These are phyloP conservation scores for Penicillium nordicum DNA, from an alignment of 2,329 filamentous ascomycete species.

Conservation along the genomic window DNA sequence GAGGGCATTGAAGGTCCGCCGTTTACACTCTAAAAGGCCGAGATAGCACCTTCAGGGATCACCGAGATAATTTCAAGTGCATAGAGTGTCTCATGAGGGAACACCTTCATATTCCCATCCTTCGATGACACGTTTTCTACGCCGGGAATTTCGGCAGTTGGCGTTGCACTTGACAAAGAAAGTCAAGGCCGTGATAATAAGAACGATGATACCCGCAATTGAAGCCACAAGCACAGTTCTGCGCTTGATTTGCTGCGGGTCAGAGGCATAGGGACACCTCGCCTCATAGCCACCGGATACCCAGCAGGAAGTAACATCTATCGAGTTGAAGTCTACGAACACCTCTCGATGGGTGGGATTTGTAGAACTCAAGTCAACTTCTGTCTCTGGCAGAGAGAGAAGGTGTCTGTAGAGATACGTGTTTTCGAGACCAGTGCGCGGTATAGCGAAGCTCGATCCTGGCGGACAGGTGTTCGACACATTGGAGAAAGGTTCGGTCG, in stretches of 20 bases:
- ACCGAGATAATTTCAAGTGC: background rate
- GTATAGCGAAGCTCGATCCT: conserved; percentile 53
- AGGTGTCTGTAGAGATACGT: conserved; percentile 51
- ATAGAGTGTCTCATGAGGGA: conserved; percentile 41
- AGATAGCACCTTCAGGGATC: background rate
- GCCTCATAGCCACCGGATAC: conserved; percentile 53
- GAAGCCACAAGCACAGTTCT: conserved; percentile 58
- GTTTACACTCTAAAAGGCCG: too few relatives aligned
- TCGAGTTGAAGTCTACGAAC: conserved; percentile 61
- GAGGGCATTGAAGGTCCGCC: too few relatives aligned
- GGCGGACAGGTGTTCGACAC: conserved; percentile 49
- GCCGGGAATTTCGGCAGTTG: conserved; percentile 54
- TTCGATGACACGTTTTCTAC: conserved; percentile 49
- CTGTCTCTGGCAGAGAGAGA: conserved; percentile 29
- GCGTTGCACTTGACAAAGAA: conserved; percentile 63
- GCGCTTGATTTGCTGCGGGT: conserved; percentile 43
- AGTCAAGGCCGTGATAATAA: conserved; percentile 58
- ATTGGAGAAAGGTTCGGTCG: conserved; percentile 43
- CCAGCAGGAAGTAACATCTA: conserved; percentile 59
- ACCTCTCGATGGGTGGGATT: conserved; percentile 37
- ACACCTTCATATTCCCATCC: conserved; percentile 69
- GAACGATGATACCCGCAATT: conserved; percentile 60
- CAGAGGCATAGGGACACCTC: conserved; percentile 56
- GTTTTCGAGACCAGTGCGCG: conserved; percentile 63
- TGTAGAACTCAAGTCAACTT: conserved; percentile 25